Evolutionary conservation across 2,329 filamentous ascomycete species (phyloP), one percentile per base, ranked within the genome.

Genomic region (Diplodia corticola): DNA sequence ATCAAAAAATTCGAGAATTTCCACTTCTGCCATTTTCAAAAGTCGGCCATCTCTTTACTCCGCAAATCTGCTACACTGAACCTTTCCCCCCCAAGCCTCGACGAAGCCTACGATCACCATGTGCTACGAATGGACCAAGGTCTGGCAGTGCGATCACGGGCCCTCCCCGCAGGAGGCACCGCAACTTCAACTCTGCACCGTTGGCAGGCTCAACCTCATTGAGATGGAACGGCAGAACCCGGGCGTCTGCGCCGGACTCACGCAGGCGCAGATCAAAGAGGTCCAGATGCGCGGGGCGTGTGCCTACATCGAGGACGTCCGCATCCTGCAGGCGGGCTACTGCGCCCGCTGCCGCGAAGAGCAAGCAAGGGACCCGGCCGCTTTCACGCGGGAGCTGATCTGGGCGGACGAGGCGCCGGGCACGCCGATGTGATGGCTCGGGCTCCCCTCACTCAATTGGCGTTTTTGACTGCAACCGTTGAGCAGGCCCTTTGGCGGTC

Each of bases 131-230:
- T 65, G 63, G 63, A 65, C 63, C 35, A 54, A 28, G 26, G 63
- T 65, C 20, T 65, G 63, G 63, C 63, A 65, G 30, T 65, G 63
- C 63, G 55, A 65, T 37, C 63, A 65, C 63, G 63, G 63, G 17
- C 37, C 63, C 5, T 24, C 26, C 20, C 63, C 63, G 2, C 63
- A 65, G 20, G 63, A 65, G 13, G 63, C 63, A 2, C 63, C 63
- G 13, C 40, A 46, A 12, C 40, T 65, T 15, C 20, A 46, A 20
- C 51, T 65, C 4, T 65, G 63, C 63, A 65, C 63, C 4, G 37
- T 65, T 35, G 63, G 63, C 50, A 48, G 33, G 20, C 63, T 65
- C 40, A 65, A 65, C 37, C 17, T 57, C 37, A 5, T 40, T 37
- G 50, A 65, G 7, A 24, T 49, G 12, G 51, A 54, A 24, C 50